These are phyloP conservation scores for Geotrichum reessii DNA, from an alignment of 1,139 yeast genomes.

Conservation along the genomic window DNA sequence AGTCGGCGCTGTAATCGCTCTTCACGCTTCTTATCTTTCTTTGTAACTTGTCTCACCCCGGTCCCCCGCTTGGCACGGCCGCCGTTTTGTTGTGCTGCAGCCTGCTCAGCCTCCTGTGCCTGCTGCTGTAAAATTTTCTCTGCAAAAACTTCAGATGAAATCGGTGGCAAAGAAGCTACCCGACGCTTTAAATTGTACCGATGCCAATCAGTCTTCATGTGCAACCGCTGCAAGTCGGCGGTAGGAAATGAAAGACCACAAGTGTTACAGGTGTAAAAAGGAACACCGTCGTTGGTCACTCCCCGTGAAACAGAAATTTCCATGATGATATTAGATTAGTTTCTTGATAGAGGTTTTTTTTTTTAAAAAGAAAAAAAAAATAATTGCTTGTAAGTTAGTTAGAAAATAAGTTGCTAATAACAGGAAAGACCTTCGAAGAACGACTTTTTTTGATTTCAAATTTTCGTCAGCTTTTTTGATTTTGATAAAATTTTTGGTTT, in stretches of 20 bases:
- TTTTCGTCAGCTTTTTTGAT: not conserved
- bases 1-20: conserved; percentile 29
- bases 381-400: too few species aligned
- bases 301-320: conserved; percentile 20
- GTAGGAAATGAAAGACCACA: conserved; percentile 74
- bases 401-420: not conserved
- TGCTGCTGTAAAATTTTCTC: conserved; percentile 55
- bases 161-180: conserved; percentile 78
- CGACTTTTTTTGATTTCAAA: not conserved
- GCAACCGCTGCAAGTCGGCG: conserved; percentile 77
- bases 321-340: conserved; percentile 9
- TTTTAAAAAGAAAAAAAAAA: not conserved
- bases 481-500: not conserved
- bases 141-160: conserved; percentile 73
- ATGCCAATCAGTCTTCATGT: conserved; percentile 97
- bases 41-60: conserved; percentile 34
- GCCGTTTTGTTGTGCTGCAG: conserved; percentile 38
- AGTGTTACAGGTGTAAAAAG: conserved; percentile 67
- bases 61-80: conserved; percentile 26
- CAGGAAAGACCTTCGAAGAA: not conserved
- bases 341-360: not conserved
- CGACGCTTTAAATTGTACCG: conserved; percentile 86
- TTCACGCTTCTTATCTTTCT: conserved; percentile 37
- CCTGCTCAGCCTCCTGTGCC: conserved; percentile 38
- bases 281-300: conserved; percentile 22